These are phyloP conservation scores for Globisporangium solare DNA, from an alignment of 352 stramenopile genomes.

Conservation along the genomic window DNA sequence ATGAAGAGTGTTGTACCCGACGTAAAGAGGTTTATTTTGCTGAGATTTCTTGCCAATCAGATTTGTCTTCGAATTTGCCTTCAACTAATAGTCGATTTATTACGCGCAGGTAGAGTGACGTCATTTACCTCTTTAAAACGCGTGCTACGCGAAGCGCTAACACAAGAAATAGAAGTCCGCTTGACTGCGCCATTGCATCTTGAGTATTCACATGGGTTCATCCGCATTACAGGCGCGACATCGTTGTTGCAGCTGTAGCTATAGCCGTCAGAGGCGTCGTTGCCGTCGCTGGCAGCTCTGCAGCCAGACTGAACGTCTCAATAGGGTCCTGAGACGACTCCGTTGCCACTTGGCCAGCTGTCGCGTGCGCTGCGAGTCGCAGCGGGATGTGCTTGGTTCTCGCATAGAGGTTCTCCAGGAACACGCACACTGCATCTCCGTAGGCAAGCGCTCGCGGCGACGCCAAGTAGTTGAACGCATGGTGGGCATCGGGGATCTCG, in stretches of 20 bases:
- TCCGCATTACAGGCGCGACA: background rate
- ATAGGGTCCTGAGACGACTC: background rate
- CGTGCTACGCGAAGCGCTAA: background rate
- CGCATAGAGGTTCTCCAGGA: conserved; percentile 49
- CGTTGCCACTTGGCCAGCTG: background rate
- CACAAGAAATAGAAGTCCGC: background rate
- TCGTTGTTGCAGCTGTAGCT: background rate
- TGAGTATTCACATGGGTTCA: background rate
- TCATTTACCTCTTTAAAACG: background rate
- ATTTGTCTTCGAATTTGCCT: background rate
- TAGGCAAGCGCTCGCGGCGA: conserved; percentile 65
- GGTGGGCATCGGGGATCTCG: conserved; percentile 47
- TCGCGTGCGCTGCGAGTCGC: background rate
- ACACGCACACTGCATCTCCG: conserved; percentile 59
- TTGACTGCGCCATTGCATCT: background rate
- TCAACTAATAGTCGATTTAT: background rate
- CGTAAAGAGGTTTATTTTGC: no score
- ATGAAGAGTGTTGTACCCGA: no score
- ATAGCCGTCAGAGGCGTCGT: background rate
- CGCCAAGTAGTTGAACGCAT: conserved; percentile 74
- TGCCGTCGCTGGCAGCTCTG: background rate
- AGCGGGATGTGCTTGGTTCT: conserved; percentile 32
- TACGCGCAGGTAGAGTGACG: background rate
- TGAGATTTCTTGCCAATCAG: background rate
- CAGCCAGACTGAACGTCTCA: background rate